phyloP scores from a whole-genome alignment of 495 filamentous ascomycete species.

The Entonaema liquescens region DNA sequence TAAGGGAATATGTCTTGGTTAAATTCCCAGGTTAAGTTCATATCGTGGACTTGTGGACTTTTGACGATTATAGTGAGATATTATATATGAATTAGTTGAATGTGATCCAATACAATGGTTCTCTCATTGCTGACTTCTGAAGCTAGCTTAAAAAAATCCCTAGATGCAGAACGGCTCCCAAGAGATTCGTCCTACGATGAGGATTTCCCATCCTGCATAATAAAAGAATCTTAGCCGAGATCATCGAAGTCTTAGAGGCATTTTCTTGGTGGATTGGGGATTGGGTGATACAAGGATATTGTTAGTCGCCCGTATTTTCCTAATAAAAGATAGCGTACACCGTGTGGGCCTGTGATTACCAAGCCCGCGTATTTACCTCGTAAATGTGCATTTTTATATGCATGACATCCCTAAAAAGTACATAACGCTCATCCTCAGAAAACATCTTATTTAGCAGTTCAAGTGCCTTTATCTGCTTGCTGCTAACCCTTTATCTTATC shows the following conservation, averaged over 20 bases:
- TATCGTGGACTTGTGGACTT: not conserved
- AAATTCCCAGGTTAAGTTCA: conserved; percentile 26
- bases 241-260: conserved; percentile 30
- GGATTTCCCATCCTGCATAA: conserved; percentile 34
- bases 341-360: conserved; percentile 27
- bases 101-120: conserved; percentile 1
- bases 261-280: conserved; percentile 27
- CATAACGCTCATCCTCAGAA: not conserved
- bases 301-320: conserved; percentile 16
- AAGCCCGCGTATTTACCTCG: not conserved
- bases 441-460: not conserved
- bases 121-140: not conserved
- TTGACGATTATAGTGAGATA: not conserved
- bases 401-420: not conserved
- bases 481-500: not conserved
- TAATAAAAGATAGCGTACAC: conserved; percentile 23
- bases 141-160: conserved; percentile 3
- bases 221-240: conserved; percentile 32
- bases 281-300: conserved; percentile 23
- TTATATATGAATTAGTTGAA: not conserved
- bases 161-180: not conserved
- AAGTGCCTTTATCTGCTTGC: not conserved
- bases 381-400: not conserved
- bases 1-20: conserved; percentile 29
- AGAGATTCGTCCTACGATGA: conserved; percentile 19